These are phyloP conservation scores for Coniferiporia weirii DNA, from an alignment of 1,284 basidiomycete genomes.

Conservation along the genomic window DNA sequence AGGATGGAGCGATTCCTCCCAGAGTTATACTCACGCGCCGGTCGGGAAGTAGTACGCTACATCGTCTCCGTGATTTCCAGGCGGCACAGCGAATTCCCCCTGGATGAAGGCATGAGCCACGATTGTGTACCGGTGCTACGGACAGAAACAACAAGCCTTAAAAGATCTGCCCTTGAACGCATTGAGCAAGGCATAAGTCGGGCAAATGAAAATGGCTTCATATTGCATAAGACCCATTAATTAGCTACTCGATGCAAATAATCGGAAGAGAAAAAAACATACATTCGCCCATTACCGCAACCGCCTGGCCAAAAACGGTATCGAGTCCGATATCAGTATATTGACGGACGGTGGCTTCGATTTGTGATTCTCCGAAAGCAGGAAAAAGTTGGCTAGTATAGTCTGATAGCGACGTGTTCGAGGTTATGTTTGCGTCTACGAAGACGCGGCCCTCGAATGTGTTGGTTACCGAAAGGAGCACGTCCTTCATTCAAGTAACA, in stretches of 20 bases:
- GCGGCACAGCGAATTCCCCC: slow-evolving; percentile 30
- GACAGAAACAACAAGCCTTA: slow-evolving; percentile 2
- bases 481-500: slow-evolving; percentile 31
- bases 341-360: slow-evolving; percentile 24
- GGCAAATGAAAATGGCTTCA: slow-evolving; percentile 32
- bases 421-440: slow-evolving; percentile 28
- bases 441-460: slow-evolving; percentile 36
- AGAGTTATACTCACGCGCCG: background rate
- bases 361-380: slow-evolving; percentile 24
- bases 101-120: slow-evolving; percentile 11
- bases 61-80: slow-evolving; percentile 28
- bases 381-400: slow-evolving; percentile 37
- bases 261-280: slow-evolving; percentile 5
- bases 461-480: slow-evolving; percentile 34
- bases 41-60: slow-evolving; percentile 29
- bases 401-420: slow-evolving; percentile 26
- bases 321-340: slow-evolving; percentile 26
- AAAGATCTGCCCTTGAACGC: slow-evolving; percentile 23
- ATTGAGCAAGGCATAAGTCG: slow-evolving; percentile 28
- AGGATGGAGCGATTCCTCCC: background rate
- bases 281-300: slow-evolving; percentile 41
- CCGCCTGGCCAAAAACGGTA: slow-evolving; percentile 27
- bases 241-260: background rate
- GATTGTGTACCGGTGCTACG: too few relatives aligned
- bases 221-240: background rate